Conservation (phyloP, 176 grass and related monocot genomes). For the Thalia dealbata region DNA sequence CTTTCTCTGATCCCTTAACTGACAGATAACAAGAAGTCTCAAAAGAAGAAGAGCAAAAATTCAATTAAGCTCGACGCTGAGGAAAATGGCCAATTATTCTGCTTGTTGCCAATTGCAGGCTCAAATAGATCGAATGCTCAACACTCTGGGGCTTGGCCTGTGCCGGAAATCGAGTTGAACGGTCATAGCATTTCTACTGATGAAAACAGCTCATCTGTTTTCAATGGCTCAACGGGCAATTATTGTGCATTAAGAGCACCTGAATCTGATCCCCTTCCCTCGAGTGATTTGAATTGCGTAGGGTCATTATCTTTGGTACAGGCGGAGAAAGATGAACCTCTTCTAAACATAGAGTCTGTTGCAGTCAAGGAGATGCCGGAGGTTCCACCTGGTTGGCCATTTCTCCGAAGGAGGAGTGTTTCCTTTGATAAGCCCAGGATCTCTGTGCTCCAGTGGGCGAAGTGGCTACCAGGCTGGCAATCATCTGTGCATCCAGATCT, state of each 20-base stretch:
- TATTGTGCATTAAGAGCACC: conserved; percentile 19
- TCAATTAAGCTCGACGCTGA: not conserved
- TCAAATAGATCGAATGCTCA: not conserved
- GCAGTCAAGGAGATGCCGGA: conserved; percentile 38
- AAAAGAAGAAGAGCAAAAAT: not conserved
- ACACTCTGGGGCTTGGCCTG: conserved; percentile 33
- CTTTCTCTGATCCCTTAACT: not conserved
- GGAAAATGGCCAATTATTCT: not conserved
- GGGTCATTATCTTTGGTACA: conserved; percentile 3
- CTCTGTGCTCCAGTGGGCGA: conserved; percentile 65
- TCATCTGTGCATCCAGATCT: conserved; percentile 41
- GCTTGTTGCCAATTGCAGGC: not conserved
- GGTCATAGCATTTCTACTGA: conserved; percentile 23
- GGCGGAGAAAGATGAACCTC: conserved; percentile 21
- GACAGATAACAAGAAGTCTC: not conserved
- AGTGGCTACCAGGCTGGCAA: conserved; percentile 57
- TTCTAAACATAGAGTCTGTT: conserved; percentile 8
- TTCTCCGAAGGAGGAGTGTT: conserved; percentile 42
- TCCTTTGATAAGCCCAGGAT: conserved; percentile 62
- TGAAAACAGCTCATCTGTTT: conserved; percentile 25
- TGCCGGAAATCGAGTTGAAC: conserved; percentile 6
- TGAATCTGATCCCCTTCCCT: conserved; percentile 14
- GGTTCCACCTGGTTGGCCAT: conserved; percentile 29
- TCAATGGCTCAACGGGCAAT: conserved; percentile 25
- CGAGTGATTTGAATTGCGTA: conserved; percentile 19